Evolutionary conservation across 1,284 basidiomycete genomes (phyloP).

Genomic region (Vanrija pseudolonga): DNA sequence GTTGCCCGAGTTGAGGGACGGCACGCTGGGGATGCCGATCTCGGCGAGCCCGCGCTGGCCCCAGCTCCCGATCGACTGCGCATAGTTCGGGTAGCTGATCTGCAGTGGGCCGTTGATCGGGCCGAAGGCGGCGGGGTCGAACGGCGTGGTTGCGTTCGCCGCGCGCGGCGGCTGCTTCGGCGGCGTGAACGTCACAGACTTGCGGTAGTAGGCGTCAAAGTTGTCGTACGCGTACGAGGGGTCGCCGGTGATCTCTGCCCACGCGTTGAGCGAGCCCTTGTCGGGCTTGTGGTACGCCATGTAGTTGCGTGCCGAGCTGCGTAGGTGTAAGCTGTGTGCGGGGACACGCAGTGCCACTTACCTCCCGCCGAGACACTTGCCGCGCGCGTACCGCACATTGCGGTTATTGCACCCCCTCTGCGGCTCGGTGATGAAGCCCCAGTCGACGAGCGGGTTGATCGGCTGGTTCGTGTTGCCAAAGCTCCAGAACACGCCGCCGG

Average conservation of each 20-base stretch:
- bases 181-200: conserved; percentile 1
- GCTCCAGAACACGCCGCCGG: neutral
- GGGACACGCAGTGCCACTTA: neutral
- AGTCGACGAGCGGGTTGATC: conserved; percentile 4
- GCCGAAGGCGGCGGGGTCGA: neutral
- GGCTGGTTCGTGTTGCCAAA: neutral
- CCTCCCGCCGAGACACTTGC: conserved; percentile 6
- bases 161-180: neutral
- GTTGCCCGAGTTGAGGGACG: conserved; percentile 1
- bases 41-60: neutral
- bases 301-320: conserved; percentile 1
- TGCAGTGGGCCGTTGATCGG: neutral
- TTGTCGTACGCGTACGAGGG: neutral
- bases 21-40: neutral
- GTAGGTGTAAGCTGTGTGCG: neutral
- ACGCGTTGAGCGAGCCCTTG: neutral
- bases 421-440: conserved; percentile 1
- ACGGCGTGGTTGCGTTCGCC: neutral
- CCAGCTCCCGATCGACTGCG: neutral
- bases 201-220: neutral
- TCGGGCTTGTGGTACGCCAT: conserved; percentile 3
- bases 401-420: neutral
- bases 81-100: conserved; percentile 1
- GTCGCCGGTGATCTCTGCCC: conserved; percentile 1
- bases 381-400: conserved; percentile 2